phyloP scores from a whole-genome alignment of 2,329 filamentous ascomycete genomes.

The Paecilomyces fulvus region DNA sequence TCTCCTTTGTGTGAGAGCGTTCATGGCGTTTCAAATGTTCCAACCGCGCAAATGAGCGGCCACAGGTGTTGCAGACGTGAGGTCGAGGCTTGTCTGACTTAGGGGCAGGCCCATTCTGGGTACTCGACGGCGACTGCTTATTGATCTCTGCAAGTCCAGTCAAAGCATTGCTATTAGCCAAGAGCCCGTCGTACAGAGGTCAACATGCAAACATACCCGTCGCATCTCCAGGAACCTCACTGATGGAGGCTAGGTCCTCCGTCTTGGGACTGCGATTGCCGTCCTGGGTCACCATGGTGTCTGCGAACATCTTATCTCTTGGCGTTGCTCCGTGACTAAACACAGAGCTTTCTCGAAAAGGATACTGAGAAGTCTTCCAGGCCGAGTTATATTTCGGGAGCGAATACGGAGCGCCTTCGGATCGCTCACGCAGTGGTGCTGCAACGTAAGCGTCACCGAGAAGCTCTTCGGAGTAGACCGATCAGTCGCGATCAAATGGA shows the following conservation, averaged over 20 bases:
- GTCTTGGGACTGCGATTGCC: conserved; percentile 24
- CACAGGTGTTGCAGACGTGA: conserved; percentile 86
- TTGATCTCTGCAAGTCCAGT: conserved; percentile 16
- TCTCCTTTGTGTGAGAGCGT: conserved; percentile 96
- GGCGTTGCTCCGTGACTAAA: background rate
- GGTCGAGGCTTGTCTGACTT: conserved; percentile 97
- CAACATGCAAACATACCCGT: conserved; percentile 26
- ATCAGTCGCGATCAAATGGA: background rate
- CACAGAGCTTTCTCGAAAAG: background rate
- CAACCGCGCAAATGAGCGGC: conserved; percentile 83
- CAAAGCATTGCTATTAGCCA: conserved; percentile 12
- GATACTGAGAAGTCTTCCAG: background rate
- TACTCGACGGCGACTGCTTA: conserved; percentile 23
- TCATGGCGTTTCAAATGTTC: conserved; percentile 97
- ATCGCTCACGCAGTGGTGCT: background rate
- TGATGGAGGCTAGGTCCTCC: conserved; percentile 34
- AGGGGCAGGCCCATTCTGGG: conserved; percentile 58
- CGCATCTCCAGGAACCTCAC: conserved; percentile 29
- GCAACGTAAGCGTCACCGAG: background rate
- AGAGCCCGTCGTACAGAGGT: background rate
- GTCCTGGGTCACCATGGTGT: conserved; percentile 31
- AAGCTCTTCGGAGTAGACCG: background rate
- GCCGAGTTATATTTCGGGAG: background rate
- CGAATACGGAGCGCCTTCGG: background rate
- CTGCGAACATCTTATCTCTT: conserved; percentile 24